Base-by-base conservation (phyloP, 179 eudicot species). In the Beta macrorhiza region DNA sequence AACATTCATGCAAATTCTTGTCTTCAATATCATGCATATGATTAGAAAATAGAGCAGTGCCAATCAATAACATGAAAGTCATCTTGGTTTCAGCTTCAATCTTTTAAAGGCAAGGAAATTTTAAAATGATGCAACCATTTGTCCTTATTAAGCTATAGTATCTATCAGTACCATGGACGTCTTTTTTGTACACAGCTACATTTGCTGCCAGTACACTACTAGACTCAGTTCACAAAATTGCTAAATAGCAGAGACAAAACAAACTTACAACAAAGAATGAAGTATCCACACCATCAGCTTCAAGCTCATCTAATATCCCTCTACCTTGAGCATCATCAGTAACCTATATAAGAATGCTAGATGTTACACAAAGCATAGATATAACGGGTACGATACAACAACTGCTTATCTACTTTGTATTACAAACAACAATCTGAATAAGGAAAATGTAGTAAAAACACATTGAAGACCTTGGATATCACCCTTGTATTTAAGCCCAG, bases 281-380 rank as follows among this genome's bases (percentile, higher is more conserved):
- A 67, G 97, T 89, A 83, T 96, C 94, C 76, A 94, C 90, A 47
- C 98, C 92, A 84, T 92, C 99, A 83, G 93, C 92, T 86, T 92
- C 88, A 75, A 94, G 90, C 87, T 94, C 99, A 72, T 92, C 89
- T 74, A 96, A 80, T 53, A 94, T 88, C n/a, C 92, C 91, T 84
- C 90, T 91, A 83, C 97, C 98, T 88, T 92, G 94, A 87, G 92
- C 83, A 87, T 96, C 98, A 88, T 91, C 89, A 32, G 99, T 98
- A 85, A 96, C 92, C 98, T 25, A 25, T 25, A 25, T 96, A 81
- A n/a, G 64, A 59, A 75, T 32, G 42, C 79, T 32, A 75, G 13
- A 47, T 61, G 77, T 73, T 65, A 72, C 81, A 77, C 42, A 75
- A 53, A 25, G 25, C 64, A 47, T 63, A 9, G 80, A 57, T 37